phyloP scores from a whole-genome alignment of 75 land plant species.

The Cupressus sempervirens region DNA sequence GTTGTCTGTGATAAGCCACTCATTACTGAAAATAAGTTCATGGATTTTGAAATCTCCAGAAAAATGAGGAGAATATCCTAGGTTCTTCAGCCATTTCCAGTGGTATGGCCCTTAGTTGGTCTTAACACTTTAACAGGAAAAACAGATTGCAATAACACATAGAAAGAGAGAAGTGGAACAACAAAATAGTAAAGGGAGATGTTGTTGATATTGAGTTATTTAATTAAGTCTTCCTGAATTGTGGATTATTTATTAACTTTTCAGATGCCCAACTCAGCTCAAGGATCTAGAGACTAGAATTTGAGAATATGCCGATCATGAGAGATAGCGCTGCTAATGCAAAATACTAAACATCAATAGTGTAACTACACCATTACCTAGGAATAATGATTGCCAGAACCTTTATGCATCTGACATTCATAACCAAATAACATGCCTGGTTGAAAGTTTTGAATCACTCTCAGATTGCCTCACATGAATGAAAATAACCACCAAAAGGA shows the following conservation, averaged over 20 bases:
- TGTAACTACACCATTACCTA: not conserved
- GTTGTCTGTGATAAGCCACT: too few species aligned
- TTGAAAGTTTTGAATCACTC: not conserved
- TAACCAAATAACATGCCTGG: not conserved
- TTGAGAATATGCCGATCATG: not conserved
- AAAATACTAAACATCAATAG: not conserved
- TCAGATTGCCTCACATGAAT: not conserved
- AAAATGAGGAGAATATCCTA: not conserved
- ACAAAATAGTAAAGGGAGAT: not conserved
- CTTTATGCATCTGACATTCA: not conserved
- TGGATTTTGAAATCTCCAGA: too few species aligned
- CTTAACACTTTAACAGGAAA: not conserved
- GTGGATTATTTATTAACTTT: not conserved
- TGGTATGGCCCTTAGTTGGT: not conserved
- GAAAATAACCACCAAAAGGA: not conserved
- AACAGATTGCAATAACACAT: not conserved
- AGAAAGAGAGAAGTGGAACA: not conserved
- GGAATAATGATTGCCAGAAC: not conserved
- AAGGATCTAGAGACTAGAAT: not conserved
- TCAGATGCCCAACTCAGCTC: not conserved
- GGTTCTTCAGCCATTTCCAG: not conserved
- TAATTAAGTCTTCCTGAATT: not conserved
- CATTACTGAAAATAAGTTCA: too few species aligned
- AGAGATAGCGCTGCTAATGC: not conserved
- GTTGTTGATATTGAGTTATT: not conserved